These are phyloP conservation scores for Alternaria consortialis DNA, from an alignment of 2,329 filamentous ascomycete genomes.

Conservation along the genomic window DNA sequence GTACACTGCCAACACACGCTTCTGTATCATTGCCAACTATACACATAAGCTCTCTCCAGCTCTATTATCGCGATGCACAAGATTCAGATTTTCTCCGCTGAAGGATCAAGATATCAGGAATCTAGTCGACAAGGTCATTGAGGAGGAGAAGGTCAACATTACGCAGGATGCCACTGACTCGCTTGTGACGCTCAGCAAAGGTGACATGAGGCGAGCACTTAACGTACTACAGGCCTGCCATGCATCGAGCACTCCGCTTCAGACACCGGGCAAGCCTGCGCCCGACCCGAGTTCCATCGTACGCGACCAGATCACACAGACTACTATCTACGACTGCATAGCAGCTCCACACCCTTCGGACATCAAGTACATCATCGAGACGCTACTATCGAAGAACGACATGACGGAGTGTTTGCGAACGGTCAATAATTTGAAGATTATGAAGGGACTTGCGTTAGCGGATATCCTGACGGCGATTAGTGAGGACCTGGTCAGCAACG, in stretches of 20 bases:
- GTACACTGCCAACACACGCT: constrained; percentile 96
- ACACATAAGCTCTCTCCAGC: constrained; percentile 97
- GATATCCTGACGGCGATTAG: constrained; percentile 90
- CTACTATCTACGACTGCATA: constrained; percentile 95
- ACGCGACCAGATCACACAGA: constrained; percentile 88
- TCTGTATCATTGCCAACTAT: constrained; percentile 99
- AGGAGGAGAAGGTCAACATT: constrained; percentile 87
- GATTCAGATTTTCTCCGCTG: constrained; percentile 93
- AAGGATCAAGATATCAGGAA: constrained; percentile 86
- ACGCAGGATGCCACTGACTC: constrained; percentile 81
- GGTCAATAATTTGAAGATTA: constrained; percentile 85
- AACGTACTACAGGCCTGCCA: constrained; percentile 98
- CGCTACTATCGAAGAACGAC: constrained; percentile 83
- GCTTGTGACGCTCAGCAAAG: constrained; percentile 86
- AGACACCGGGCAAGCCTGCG: constrained; percentile 58
- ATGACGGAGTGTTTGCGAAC: constrained; percentile 89
- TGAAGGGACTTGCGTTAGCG: constrained; percentile 86
- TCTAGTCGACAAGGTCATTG: constrained; percentile 88
- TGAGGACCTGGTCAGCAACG: constrained; percentile 82
- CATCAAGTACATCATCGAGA: constrained; percentile 83
- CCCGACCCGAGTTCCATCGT: constrained; percentile 67
- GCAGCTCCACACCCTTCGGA: constrained; percentile 92
- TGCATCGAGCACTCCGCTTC: constrained; percentile 77
- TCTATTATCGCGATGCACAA: constrained; percentile 88
- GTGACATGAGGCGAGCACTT: constrained; percentile 92